Base-by-base conservation (phyloP, 202 grass and related monocot species). In the Hordeum pubiflorum region DNA sequence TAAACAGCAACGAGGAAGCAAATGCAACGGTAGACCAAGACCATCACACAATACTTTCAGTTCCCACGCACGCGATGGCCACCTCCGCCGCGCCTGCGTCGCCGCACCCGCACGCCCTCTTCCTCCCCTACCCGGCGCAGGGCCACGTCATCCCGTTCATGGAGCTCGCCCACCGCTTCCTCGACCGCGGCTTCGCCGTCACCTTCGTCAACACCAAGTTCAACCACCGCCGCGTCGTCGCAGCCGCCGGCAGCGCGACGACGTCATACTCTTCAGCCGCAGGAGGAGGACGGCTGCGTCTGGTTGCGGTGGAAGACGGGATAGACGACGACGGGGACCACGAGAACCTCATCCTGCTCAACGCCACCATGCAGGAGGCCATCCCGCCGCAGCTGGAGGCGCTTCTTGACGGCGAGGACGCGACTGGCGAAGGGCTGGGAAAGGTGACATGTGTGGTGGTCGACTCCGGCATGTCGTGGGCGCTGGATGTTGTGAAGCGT, bases 71-170 rank as follows among this genome's bases (percentile, higher is more conserved):
- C 31, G 22, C 66, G 20, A 26, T 70, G 67, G 67, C 21, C 3
- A 12, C 67, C 39, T 46, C 67, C 39, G 37, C 54, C 23, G 33
- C 41, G 41, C 3, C 57, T 22, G 21, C 11, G 10, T 22, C 59
- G 41, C 86, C 79, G 27, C 27, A 29, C 27, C 27, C 27, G 36
- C 89, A 89, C 58, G 87, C 81, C 3, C 87, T 89, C 14, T 17
- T 91, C 59, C 58, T 89, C 34, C 86, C 87, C n/a, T 89, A 67
- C 77, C 89, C 87, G 15, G 61, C 63, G 1, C 89, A 94, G 78
- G 92, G 87, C 78, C 92, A 94, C 57, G 85, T 89, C 61, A 91
- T 94, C 78, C 89, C 84, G 54, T 76, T 91, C 81, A 84, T 94
- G 86, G 78, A 91, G 82, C 89, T 94, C n/a, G 83, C 81, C 3